Percentiles rank a stretch among this genome's conserved stretches.
These are phyloP conservation scores for Cercospora zeina DNA, from an alignment of 2,329 filamentous ascomycete genomes.

Conservation along the genomic window DNA sequence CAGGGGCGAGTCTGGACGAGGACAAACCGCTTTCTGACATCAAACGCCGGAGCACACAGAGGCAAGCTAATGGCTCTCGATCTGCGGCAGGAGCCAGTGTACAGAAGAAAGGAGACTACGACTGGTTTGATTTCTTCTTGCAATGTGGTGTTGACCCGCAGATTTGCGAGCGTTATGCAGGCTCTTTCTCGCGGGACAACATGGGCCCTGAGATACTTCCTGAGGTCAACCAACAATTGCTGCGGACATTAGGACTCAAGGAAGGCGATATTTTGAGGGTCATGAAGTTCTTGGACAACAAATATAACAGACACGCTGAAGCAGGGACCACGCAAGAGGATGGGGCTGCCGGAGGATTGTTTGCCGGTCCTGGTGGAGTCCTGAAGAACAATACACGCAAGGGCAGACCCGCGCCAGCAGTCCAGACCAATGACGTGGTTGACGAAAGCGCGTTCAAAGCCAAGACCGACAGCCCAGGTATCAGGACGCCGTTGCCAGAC, in stretches of 20 bases:
- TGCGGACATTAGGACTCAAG: slow-evolving; percentile 87
- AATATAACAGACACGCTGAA: slow-evolving; percentile 63
- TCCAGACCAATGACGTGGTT: slow-evolving; percentile 80
- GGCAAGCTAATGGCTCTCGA: slow-evolving; percentile 35
- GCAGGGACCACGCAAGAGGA: slow-evolving; percentile 55
- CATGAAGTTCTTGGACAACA: slow-evolving; percentile 82
- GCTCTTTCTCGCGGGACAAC: slow-evolving; percentile 83
- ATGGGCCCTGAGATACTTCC: slow-evolving; percentile 94
- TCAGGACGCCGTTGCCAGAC: slow-evolving; percentile 47
- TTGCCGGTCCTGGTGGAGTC: slow-evolving; percentile 87
- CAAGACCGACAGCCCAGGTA: slow-evolving; percentile 50
- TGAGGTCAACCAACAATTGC: slow-evolving; percentile 78
- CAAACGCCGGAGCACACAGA: slow-evolving; percentile 53
- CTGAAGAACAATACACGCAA: slow-evolving; percentile 94
- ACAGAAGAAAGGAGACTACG: slow-evolving; percentile 74
- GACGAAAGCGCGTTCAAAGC: slow-evolving; percentile 82
- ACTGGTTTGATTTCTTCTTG: slow-evolving; percentile 99
- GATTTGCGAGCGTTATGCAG: slow-evolving; percentile 89
- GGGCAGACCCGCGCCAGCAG: slow-evolving; percentile 80
- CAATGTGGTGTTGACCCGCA: slow-evolving; percentile 88
- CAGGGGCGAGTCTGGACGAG: slow-evolving; percentile 85
- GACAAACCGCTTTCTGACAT: slow-evolving; percentile 91
- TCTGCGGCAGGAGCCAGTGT: slow-evolving; percentile 61
- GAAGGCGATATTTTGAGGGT: slow-evolving; percentile 96
- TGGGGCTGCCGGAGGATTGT: slow-evolving; percentile 66